Percentiles rank a stretch among this genome's conserved stretches.
phyloP scores from a whole-genome alignment of 495 filamentous ascomycete species.

The Annulohypoxylon nitens region DNA sequence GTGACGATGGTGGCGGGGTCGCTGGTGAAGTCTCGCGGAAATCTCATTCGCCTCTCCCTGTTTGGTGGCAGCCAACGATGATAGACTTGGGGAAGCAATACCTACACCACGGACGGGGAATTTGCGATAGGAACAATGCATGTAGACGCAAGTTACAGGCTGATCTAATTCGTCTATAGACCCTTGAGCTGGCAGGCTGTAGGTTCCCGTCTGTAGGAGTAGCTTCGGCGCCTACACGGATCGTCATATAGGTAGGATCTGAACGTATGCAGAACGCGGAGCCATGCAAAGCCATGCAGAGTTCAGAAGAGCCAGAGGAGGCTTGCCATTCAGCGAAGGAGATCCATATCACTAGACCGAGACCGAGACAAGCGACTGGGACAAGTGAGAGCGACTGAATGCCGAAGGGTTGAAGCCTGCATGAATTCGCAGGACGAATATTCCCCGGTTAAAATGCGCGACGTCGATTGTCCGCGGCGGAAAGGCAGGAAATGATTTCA shows the following conservation, averaged over 20 bases:
- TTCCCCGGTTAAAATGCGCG: constrained; percentile 39
- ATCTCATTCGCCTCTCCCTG: constrained; percentile 40
- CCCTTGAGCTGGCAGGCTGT: constrained; percentile 31
- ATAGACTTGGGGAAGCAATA: constrained; percentile 39
- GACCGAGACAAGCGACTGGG: not conserved
- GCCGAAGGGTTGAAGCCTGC: constrained; percentile 19
- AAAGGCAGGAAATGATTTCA: constrained; percentile 27
- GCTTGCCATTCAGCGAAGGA: constrained; percentile 14
- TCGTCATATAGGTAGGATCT: constrained; percentile 34
- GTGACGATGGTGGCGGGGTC: constrained; percentile 44
- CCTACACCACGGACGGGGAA: constrained; percentile 36
- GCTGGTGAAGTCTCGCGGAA: constrained; percentile 17
- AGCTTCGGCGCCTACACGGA: constrained; percentile 31
- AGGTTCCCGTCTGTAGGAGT: constrained; percentile 37
- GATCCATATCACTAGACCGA: constrained; percentile 9
- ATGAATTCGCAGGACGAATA: constrained; percentile 26
- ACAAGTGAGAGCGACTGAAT: constrained; percentile 21
- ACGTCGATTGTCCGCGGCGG: constrained; percentile 15
- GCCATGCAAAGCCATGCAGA: constrained; percentile 21
- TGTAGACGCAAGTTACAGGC: constrained; percentile 24
- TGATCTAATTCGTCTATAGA: constrained; percentile 30
- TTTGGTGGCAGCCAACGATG: constrained; percentile 39
- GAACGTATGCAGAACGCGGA: constrained; percentile 29
- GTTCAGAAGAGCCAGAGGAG: not conserved
- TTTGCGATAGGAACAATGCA: constrained; percentile 43